Evolutionary conservation across 2,329 filamentous ascomycete species (phyloP).

Genomic region (Zasmidium citrigriseum): DNA sequence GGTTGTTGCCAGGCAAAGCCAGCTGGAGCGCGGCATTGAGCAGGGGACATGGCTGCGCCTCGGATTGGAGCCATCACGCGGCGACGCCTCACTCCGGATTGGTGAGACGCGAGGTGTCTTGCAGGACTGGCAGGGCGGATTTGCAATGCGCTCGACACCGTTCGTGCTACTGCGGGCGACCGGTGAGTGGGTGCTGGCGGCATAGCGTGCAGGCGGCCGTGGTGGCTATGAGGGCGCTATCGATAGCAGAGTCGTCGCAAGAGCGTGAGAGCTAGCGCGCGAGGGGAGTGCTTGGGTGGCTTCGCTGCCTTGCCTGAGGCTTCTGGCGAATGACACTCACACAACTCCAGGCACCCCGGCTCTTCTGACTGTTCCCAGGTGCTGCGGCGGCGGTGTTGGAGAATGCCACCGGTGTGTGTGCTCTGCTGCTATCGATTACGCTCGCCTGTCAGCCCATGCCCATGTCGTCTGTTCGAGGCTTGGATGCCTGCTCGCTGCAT

Average conservation of each 20-base stretch:
- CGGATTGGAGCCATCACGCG: not conserved
- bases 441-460: no score
- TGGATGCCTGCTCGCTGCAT: not conserved
- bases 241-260: not conserved
- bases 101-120: not conserved
- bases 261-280: not conserved
- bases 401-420: not conserved
- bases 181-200: conserved; percentile 4
- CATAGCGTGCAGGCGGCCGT: not conserved
- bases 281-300: not conserved
- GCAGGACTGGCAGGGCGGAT: not conserved
- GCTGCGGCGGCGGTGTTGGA: not conserved
- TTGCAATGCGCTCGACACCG: not conserved
- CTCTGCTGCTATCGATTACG: no score
- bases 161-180: conserved; percentile 10
- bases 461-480: no score
- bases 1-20: not conserved
- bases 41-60: conserved; percentile 4
- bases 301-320: conserved; percentile 2
- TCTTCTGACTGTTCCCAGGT: conserved; percentile 2
- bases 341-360: conserved; percentile 1
- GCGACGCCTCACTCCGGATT: conserved; percentile 6
- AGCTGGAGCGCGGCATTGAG: not conserved
- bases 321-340: conserved; percentile 1
- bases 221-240: not conserved